A percentile compares a stretch with the other conserved stretches of the same genome.
Evolutionary conservation across 2,329 filamentous ascomycete genomes (phyloP).

Genomic region (Epichloe glyceriae): DNA sequence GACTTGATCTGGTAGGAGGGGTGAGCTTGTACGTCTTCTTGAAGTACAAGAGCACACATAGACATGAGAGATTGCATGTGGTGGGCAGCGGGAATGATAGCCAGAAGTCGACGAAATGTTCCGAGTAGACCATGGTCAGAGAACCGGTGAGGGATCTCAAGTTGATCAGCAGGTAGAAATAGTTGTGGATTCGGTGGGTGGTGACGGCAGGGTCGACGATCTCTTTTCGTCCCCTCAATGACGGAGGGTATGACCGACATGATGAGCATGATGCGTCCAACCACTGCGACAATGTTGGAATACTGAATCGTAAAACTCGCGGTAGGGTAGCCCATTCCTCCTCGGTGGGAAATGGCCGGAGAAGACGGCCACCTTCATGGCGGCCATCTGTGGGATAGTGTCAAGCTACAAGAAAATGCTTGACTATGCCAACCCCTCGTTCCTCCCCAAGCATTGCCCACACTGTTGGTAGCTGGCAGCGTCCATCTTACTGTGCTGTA

Average conservation of each 20-base stretch:
- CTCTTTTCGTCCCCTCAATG: slow-evolving; percentile 46
- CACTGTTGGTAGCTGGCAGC: neutral
- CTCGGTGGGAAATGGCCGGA: slow-evolving; percentile 10
- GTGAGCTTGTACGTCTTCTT: neutral
- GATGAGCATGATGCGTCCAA: slow-evolving; percentile 55
- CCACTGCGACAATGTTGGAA: slow-evolving; percentile 47
- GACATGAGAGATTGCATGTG: slow-evolving; percentile 45
- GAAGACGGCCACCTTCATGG: neutral
- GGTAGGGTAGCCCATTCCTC: slow-evolving; percentile 36
- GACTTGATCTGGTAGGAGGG: neutral
- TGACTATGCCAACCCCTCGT: too few relatives aligned
- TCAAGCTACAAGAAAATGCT: too few relatives aligned
- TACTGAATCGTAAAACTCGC: slow-evolving; percentile 50
- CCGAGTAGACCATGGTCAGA: slow-evolving; percentile 56
- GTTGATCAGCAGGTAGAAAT: slow-evolving; percentile 64
- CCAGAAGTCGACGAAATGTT: slow-evolving; percentile 66
- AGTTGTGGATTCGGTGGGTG: slow-evolving; percentile 49
- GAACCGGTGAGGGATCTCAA: slow-evolving; percentile 52
- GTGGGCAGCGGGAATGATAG: slow-evolving; percentile 58
- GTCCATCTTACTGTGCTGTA: neutral
- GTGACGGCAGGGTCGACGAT: slow-evolving; percentile 54
- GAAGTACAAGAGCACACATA: neutral
- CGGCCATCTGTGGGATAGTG: neutral
- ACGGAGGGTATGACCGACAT: slow-evolving; percentile 51
- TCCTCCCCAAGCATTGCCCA: neutral